A percentile compares a stretch with the other conserved stretches of the same genome.
phyloP scores from a whole-genome alignment of 2,329 filamentous ascomycete genomes.

The Monilinia laxa region DNA sequence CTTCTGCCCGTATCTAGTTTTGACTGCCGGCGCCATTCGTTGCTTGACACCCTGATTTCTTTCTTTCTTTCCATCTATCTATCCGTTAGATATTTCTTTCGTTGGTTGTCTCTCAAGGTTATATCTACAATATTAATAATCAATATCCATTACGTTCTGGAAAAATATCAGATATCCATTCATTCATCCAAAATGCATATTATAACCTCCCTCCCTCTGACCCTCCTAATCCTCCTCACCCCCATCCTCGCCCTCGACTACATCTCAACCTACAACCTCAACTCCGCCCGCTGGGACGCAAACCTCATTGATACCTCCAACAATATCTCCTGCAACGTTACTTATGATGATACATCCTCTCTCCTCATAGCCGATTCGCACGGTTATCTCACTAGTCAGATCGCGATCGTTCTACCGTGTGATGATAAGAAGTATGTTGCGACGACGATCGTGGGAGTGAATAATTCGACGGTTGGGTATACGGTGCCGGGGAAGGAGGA shows the following conservation, averaged over 20 bases:
- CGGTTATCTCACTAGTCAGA: not conserved
- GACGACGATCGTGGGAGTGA: not conserved
- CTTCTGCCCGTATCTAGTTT: not conserved
- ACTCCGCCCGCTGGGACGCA: conserved; percentile 10
- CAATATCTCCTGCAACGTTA: conserved; percentile 1
- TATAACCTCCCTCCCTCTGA: not conserved
- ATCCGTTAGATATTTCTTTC: not conserved
- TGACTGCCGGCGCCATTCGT: not conserved
- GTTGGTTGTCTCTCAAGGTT: too few species aligned
- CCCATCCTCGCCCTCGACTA: conserved; percentile 14
- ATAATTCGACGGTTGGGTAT: not conserved
- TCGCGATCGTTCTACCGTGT: conserved; percentile 6
- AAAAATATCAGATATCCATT: not conserved
- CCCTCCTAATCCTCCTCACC: not conserved
- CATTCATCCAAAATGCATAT: conserved; percentile 1
- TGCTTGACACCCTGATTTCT: not conserved
- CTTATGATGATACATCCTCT: not conserved
- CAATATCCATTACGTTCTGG: not conserved
- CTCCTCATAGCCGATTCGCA: not conserved
- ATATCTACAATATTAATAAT: not conserved
- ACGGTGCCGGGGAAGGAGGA: not conserved
- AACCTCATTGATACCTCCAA: not conserved
- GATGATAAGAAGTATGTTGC: not conserved
- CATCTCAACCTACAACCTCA: conserved; percentile 8
- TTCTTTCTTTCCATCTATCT: not conserved